phyloP scores from a whole-genome alignment of 2,329 filamentous ascomycete species.

The Penicillium olsonii region DNA sequence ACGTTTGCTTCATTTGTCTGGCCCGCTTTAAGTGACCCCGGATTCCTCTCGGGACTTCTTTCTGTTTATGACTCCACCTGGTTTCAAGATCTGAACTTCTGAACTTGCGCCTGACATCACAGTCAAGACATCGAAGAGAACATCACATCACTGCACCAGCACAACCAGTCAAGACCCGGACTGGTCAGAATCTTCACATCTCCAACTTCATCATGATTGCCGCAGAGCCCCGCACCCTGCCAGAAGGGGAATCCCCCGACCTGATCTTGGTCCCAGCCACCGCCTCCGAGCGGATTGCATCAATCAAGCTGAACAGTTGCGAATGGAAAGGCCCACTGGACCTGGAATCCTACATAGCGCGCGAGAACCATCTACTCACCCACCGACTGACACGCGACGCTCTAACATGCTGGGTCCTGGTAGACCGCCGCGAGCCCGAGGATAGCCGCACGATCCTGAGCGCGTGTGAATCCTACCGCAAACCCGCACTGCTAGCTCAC shows the following conservation, averaged over 20 bases:
- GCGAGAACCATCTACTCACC: slow-evolving; percentile 55
- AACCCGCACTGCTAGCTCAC: slow-evolving; percentile 46
- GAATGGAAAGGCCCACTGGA: slow-evolving; percentile 61
- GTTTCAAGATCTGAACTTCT: too few relatives aligned
- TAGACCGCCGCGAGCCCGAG: slow-evolving; percentile 47
- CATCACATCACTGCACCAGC: too few relatives aligned
- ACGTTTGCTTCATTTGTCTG: neutral
- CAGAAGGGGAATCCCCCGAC: slow-evolving; percentile 51
- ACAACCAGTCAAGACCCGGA: neutral
- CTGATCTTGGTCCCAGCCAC: slow-evolving; percentile 58
- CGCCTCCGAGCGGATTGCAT: slow-evolving; percentile 53
- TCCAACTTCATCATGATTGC: slow-evolving; percentile 34
- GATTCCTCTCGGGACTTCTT: neutral
- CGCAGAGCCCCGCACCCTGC: slow-evolving; percentile 42
- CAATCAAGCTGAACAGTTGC: slow-evolving; percentile 55
- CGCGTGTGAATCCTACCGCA: slow-evolving; percentile 58
- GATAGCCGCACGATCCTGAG: slow-evolving; percentile 52
- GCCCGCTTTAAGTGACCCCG: slow-evolving; percentile 8
- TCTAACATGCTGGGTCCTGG: slow-evolving; percentile 62
- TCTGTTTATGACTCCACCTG: too few relatives aligned
- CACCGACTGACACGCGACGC: slow-evolving; percentile 57
- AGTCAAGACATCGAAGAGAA: too few relatives aligned
- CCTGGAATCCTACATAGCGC: slow-evolving; percentile 57
- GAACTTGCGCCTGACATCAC: too few relatives aligned
- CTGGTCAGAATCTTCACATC: neutral